Base-by-base conservation (phyloP, 2,329 filamentous ascomycete genomes). In the Claviceps sp. region DNA sequence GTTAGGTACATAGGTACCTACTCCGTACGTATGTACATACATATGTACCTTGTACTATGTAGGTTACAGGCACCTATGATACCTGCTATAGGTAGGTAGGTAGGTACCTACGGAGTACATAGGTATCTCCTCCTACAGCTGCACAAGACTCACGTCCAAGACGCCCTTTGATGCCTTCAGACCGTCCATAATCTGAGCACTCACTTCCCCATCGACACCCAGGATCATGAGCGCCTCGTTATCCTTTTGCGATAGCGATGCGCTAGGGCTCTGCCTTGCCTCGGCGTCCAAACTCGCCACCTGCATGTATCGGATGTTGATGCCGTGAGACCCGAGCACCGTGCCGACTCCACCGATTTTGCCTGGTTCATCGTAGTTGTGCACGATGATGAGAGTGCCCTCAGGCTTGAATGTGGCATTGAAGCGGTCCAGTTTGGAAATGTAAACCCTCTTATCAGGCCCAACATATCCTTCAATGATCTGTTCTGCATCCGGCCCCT, bases 191-290 rank as follows among this genome's bases (percentile, higher is more conserved):
- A 80, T 71, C 37, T 79, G 74, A 50, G 75, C 74, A 0, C 74
- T 76, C 17, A 89, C 80, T 3, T 75, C 72, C 2, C 79, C 77
- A 60, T 85, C 82, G 9, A 91, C 80, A 1, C 86, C 85, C 49
- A 91, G 59, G 59, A 91, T 90, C 86, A 91, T 91, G 57, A 91
- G 67, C 9, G 87, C 86, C 67, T 91, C 87, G 44, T 82, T 79
- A 47, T 65, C 69, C 29, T 64, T 68, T 39, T 43, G 38, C n/a
- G 38, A n/a, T 17, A 17, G 16, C n/a, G 46, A 47, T 20, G 49
- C 50, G 29, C 62, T 58, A 50, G 58, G 56, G 54, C 60, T 54
- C n/a, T 51, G 53, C 38, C 47, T 52, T 34, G 54, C 52, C 45
- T 56, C 55, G 49, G 54, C 52, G 53, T 64, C 73, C 55, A 85